Conservation (phyloP, 352 stramenopile genomes). For the Globisporangium paddicum region DNA sequence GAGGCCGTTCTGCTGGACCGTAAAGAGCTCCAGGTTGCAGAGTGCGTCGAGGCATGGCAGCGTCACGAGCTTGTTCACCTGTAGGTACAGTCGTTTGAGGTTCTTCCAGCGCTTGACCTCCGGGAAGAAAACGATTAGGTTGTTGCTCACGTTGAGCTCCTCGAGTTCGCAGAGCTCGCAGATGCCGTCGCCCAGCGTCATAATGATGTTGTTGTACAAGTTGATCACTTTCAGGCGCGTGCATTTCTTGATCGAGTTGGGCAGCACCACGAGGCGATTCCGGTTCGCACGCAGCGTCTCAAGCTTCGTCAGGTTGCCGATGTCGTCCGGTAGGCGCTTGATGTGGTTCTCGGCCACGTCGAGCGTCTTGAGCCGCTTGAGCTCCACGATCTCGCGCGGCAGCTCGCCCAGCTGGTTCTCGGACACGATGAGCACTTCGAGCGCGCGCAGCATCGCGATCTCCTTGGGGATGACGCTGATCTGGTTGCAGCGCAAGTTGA, state of each 20-base stretch:
- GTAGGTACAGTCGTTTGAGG: conserved; percentile 46
- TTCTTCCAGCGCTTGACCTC: conserved; percentile 45
- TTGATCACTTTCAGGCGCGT: conserved; percentile 52
- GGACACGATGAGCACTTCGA: conserved; percentile 46
- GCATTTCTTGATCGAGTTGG: conserved; percentile 48
- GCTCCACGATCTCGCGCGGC: conserved; percentile 35
- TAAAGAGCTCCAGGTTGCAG: conserved; percentile 56
- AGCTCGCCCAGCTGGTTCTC: conserved; percentile 62
- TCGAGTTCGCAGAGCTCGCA: conserved; percentile 48
- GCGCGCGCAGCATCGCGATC: conserved; percentile 36
- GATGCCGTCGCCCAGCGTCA: conserved; percentile 36
- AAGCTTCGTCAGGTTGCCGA: conserved; percentile 49
- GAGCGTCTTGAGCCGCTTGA: conserved; percentile 43
- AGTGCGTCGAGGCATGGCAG: conserved; percentile 44
- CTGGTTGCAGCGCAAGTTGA: conserved; percentile 66
- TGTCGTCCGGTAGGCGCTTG: conserved; percentile 30
- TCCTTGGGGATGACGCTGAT: conserved; percentile 51
- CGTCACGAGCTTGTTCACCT: conserved; percentile 44
- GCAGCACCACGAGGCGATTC: conserved; percentile 48
- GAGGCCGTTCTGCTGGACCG: conserved; percentile 61
- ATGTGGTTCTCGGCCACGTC: conserved; percentile 60
- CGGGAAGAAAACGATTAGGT: conserved; percentile 36
- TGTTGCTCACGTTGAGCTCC: conserved; percentile 74
- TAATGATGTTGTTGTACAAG: conserved; percentile 76
- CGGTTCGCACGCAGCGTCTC: conserved; percentile 47